phyloP scores from a whole-genome alignment of 768 basidiomycete species.

The Fomitopsis serialis region DNA sequence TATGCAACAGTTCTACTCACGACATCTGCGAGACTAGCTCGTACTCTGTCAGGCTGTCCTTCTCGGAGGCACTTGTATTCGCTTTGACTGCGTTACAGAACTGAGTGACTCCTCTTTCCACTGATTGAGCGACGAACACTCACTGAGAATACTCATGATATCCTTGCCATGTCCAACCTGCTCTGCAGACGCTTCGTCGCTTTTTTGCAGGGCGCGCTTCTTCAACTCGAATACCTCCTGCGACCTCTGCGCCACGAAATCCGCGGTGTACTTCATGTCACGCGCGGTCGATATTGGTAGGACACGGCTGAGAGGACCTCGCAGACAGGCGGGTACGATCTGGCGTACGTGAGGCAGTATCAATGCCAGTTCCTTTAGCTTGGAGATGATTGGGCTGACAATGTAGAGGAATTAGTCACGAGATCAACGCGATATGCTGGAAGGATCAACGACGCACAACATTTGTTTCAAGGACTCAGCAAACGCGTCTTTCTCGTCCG shows the following conservation, averaged over 20 bases:
- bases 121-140: constrained; percentile 8
- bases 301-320: neutral
- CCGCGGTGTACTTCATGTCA: constrained; percentile 40
- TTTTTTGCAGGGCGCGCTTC: constrained; percentile 22
- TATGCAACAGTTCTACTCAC: neutral
- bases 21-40: constrained; percentile 18
- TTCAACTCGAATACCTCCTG: constrained; percentile 34
- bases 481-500: constrained; percentile 9
- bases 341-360: no score
- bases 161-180: constrained; percentile 33
- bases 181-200: constrained; percentile 20
- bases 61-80: constrained; percentile 9
- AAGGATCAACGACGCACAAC: constrained; percentile 13
- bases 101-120: no score
- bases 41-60: constrained; percentile 14
- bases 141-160: constrained; percentile 46
- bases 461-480: constrained; percentile 14
- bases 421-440: constrained; percentile 18
- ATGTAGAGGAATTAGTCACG: neutral
- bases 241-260: constrained; percentile 41
- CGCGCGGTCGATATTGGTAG: constrained; percentile 26
- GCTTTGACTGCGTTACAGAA: constrained; percentile 18
- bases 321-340: neutral
- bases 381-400: neutral
- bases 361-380: no score